Percentiles rank a stretch among this genome's conserved stretches.
Evolutionary conservation across 225 moss, liverwort and hornwort genomes (phyloP).

Genomic region (Sphagnum tenellum): DNA sequence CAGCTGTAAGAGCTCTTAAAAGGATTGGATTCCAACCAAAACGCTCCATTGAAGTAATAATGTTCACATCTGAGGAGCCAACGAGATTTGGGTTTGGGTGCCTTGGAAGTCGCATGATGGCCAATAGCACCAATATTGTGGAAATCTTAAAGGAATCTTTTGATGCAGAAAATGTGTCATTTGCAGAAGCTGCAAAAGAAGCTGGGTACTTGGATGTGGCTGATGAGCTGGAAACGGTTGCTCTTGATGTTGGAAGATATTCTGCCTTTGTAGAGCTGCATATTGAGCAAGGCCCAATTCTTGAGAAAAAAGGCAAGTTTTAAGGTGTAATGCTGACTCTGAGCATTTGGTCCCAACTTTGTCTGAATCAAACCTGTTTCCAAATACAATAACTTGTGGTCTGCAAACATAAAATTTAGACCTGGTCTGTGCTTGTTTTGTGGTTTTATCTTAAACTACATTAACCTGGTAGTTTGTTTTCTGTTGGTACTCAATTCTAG

Average conservation of each 20-base stretch:
- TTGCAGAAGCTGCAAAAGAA: constrained; percentile 58
- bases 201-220: constrained; percentile 60
- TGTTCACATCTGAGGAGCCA: constrained; percentile 98
- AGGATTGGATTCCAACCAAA: constrained; percentile 55
- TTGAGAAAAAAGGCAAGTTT: constrained; percentile 70
- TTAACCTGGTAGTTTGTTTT: too few relatives aligned
- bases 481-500: too few relatives aligned
- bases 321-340: too few relatives aligned
- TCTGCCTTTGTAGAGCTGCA: constrained; percentile 85
- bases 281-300: constrained; percentile 95
- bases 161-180: constrained; percentile 63
- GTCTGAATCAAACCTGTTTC: neutral
- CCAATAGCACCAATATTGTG: constrained; percentile 42
- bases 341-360: constrained; percentile 4
- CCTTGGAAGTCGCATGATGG: constrained; percentile 88
- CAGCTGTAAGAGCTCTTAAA: constrained; percentile 59
- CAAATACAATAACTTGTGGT: neutral
- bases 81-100: constrained; percentile 98
- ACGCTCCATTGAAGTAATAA: constrained; percentile 71
- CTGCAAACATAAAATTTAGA: neutral
- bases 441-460: too few relatives aligned
- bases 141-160: constrained; percentile 41
- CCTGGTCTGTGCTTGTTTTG: too few relatives aligned
- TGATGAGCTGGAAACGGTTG: constrained; percentile 44
- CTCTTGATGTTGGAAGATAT: constrained; percentile 31